Evolutionary conservation across 179 eudicot genomes (phyloP).

Genomic region (Beta corolliflora): DNA sequence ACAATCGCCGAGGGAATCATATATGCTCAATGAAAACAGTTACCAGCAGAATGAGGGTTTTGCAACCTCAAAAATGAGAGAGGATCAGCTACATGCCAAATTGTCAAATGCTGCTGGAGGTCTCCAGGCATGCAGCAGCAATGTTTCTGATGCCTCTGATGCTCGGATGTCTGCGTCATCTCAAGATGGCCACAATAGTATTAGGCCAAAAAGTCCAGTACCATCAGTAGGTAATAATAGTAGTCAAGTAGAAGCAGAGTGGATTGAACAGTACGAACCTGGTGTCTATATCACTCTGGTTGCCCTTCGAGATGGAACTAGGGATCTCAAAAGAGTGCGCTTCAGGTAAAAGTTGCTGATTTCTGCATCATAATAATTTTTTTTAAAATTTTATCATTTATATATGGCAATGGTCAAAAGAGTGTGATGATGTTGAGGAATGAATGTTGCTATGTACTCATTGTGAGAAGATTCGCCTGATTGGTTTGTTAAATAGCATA

Average conservation of each 20-base stretch:
- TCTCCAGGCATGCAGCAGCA: constrained; percentile 39
- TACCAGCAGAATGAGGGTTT: constrained; percentile 42
- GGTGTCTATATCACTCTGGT: constrained; percentile 95
- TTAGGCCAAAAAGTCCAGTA: constrained; percentile 44
- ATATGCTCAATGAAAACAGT: constrained; percentile 33
- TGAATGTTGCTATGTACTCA: background rate
- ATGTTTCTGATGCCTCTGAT: constrained; percentile 49
- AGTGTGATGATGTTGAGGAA: background rate
- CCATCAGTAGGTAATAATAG: constrained; percentile 37
- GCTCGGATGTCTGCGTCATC: constrained; percentile 39
- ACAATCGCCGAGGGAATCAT: constrained; percentile 40
- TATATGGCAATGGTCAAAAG: background rate
- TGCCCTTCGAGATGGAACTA: constrained; percentile 88
- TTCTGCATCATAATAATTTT: background rate
- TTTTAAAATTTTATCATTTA: background rate
- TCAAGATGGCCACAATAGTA: constrained; percentile 54
- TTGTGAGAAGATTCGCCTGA: background rate
- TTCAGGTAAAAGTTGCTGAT: constrained; percentile 64
- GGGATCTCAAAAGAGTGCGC: constrained; percentile 98
- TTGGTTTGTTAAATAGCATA: background rate
- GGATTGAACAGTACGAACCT: constrained; percentile 98
- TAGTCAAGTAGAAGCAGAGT: constrained; percentile 85
- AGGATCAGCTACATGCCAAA: constrained; percentile 40
- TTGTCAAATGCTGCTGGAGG: constrained; percentile 42
- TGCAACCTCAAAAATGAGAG: constrained; percentile 37